Conservation (phyloP, 2,329 filamentous ascomycete species). For the Nannizzia gypsea region DNA sequence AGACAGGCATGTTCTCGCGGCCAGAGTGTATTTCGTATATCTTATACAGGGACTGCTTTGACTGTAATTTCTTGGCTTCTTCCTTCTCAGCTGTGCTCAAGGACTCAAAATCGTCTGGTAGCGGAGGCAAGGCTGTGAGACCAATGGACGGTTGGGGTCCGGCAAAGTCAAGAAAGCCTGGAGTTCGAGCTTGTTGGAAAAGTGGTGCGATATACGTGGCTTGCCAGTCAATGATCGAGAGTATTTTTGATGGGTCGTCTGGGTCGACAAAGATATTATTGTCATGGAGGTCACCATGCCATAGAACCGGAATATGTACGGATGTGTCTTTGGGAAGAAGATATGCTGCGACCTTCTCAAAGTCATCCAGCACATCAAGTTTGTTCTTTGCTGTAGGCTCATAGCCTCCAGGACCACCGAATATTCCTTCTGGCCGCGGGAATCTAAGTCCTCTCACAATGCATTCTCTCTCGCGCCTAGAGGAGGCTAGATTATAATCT, state of each 20-base stretch:
- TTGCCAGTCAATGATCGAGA: background rate
- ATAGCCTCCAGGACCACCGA: background rate
- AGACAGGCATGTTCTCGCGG: constrained; percentile 3
- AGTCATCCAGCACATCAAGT: background rate
- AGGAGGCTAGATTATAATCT: constrained; percentile 5
- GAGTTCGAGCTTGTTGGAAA: background rate
- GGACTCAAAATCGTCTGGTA: background rate
- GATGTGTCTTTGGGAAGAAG: background rate
- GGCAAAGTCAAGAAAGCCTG: background rate
- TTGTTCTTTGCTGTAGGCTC: background rate
- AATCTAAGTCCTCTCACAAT: background rate
- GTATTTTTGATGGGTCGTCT: background rate
- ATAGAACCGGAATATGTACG: background rate
- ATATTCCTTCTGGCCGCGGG: background rate
- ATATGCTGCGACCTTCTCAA: background rate
- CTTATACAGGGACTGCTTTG: constrained; percentile 6
- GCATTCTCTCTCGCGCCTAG: background rate
- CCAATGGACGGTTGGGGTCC: background rate
- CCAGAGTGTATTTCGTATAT: constrained; percentile 6
- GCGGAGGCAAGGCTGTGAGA: background rate
- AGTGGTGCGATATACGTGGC: background rate
- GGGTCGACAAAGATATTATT: background rate
- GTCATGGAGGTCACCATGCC: background rate
- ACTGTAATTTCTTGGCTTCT: background rate
- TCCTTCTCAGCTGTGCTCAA: background rate